Evolutionary conservation across 768 basidiomycete species (phyloP).

Genomic region (Mycena pura): DNA sequence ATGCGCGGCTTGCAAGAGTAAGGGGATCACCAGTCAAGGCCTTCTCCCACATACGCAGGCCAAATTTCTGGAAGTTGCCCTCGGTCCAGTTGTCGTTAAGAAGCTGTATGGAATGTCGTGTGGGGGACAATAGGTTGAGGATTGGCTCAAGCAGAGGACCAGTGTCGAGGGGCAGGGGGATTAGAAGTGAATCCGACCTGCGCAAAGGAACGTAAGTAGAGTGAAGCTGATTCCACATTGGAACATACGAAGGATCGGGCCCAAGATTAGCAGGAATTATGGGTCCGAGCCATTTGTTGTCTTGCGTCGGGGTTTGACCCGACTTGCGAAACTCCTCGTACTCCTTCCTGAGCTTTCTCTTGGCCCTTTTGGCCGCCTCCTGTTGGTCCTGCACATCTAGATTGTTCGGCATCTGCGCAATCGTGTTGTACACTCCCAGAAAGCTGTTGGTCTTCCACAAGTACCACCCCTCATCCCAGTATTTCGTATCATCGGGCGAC

Average conservation of each 20-base stretch:
- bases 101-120: conserved; percentile 56
- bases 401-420: conserved; percentile 64
- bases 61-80: conserved; percentile 67
- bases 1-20: conserved; percentile 50
- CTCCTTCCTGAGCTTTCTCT: conserved; percentile 55
- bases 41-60: conserved; percentile 66
- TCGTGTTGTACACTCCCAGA: conserved; percentile 59
- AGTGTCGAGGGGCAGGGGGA: conserved; percentile 64
- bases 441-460: conserved; percentile 68
- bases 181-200: conserved; percentile 60
- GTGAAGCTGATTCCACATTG: background rate
- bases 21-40: conserved; percentile 68
- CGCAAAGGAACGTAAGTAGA: background rate
- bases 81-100: conserved; percentile 59
- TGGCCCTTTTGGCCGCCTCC: conserved; percentile 46
- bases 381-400: conserved; percentile 57
- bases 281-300: conserved; percentile 46
- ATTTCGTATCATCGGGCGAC: conserved; percentile 47
- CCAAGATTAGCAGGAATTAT: conserved; percentile 48
- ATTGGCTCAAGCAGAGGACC: conserved; percentile 61
- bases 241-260: conserved; percentile 48
- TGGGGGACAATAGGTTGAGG: conserved; percentile 62
- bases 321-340: conserved; percentile 51
- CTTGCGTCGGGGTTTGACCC: conserved; percentile 30
- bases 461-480: conserved; percentile 82